Base-by-base conservation (phyloP, 257 asterid genomes). In the Salvia splendens region DNA sequence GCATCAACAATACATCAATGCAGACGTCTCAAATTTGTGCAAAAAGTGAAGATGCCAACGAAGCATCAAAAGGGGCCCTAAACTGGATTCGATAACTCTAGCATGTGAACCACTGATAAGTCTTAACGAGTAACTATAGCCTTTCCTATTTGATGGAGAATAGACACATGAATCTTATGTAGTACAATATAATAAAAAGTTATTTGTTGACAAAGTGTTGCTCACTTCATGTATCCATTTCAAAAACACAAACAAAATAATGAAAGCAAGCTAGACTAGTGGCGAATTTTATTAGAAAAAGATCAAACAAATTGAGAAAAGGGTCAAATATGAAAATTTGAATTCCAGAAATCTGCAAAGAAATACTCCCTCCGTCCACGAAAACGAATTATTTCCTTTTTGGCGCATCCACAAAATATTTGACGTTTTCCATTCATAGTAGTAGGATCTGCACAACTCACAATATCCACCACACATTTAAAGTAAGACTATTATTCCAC, bases 1-100 rank as follows among this genome's bases (percentile, higher is more conserved):
- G 52, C 62, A 64, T 41, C 17, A 63, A 56, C 53, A 70, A 51
- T 42, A 38, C 20, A 70, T 14, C 51, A 48, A 54, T 38, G 56
- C 35, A 11, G 14, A 64, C 6, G n/a, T 30, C 38, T 6, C 56
- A 42, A 5, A 56, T n/a, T 36, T 17, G 33, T 6, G 64, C 20
- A 45, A 43, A 17, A 32, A 12, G 15, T n/a, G 15, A 58, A 57
- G 64, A 51, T 65, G 59, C 55, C 10, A 32, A 58, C 42, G 33
- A 64, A 65, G 28, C 24, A 46, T 12, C 32, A 12, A 38, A 38
- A 24, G 5, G 61, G 16, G 52, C 48, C 7, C 20, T 56, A 33
- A 64, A 54, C 42, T 40, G 53, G n/a, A 65, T 11, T 49, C 45
- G 56, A 11, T 56, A 32, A 61, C 69, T 64, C 33, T 17, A 17